Conservation (phyloP, 2,329 filamentous ascomycete species). For the Colletotrichum lindemuthianum region DNA sequence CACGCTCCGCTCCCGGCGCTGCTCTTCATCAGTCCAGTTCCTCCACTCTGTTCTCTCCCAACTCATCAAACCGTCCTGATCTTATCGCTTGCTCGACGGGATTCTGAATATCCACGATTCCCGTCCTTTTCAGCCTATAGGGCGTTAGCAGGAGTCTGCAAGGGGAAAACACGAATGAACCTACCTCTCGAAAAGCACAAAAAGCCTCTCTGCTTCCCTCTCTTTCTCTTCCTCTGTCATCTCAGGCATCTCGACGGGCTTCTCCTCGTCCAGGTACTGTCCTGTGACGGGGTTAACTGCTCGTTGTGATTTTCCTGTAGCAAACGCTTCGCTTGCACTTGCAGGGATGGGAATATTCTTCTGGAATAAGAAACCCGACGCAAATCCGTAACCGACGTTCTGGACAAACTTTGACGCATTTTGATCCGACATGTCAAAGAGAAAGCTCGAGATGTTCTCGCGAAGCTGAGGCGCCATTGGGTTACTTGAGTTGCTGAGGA, state of each 20-base stretch:
- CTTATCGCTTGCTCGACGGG: slow-evolving; percentile 76
- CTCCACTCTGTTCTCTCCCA: slow-evolving; percentile 65
- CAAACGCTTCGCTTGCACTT: slow-evolving; percentile 66
- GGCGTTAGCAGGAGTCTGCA: slow-evolving; percentile 17
- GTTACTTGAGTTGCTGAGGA: slow-evolving; percentile 82
- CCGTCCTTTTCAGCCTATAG: slow-evolving; percentile 73
- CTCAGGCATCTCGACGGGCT: slow-evolving; percentile 65
- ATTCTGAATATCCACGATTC: slow-evolving; percentile 81
- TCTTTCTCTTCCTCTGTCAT: slow-evolving; percentile 96
- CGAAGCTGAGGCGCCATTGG: slow-evolving; percentile 77
- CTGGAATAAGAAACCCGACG: slow-evolving; percentile 87
- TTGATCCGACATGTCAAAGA: slow-evolving; percentile 88
- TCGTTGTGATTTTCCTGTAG: slow-evolving; percentile 45
- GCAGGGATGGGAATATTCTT: slow-evolving; percentile 83
- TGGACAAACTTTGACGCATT: slow-evolving; percentile 83
- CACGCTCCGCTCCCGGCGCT: too few species aligned
- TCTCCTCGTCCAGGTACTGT: slow-evolving; percentile 78
- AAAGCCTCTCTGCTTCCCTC: slow-evolving; percentile 87
- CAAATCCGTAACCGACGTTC: slow-evolving; percentile 95
- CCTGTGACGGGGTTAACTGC: slow-evolving; percentile 87
- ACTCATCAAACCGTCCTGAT: slow-evolving; percentile 76
- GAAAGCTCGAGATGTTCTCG: slow-evolving; percentile 77
- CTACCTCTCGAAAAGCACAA: slow-evolving; percentile 89
- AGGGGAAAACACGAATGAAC: slow-evolving; percentile 29
- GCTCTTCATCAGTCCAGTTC: slow-evolving; percentile 47